Evolutionary conservation across 2,329 filamentous ascomycete species (phyloP).

Genomic region (Juglanconis juglandina): DNA sequence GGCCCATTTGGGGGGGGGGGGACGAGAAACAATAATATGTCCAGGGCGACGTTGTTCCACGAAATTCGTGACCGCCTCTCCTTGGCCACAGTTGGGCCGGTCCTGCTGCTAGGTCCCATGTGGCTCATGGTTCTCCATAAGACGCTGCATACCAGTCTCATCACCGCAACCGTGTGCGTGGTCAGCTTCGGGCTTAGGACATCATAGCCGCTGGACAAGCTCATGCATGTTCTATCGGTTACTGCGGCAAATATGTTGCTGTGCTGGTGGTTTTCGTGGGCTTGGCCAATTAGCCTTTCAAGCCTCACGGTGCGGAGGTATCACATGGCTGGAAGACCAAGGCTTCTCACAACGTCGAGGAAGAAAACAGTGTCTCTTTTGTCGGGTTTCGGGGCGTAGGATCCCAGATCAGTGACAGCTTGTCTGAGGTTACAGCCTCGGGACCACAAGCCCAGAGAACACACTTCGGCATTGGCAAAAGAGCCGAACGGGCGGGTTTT

Average conservation of each 20-base stretch:
- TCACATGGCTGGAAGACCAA: no score
- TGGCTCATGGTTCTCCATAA: slow-evolving; percentile 5
- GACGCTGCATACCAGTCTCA: background rate
- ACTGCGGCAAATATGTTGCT: background rate
- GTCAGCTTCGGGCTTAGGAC: background rate
- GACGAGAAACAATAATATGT: no score
- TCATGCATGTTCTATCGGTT: background rate
- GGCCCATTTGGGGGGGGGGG: no score
- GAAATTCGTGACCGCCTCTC: background rate
- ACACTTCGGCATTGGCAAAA: no score
- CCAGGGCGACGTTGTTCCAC: background rate
- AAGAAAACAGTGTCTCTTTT: no score
- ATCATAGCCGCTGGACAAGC: background rate
- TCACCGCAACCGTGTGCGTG: slow-evolving; percentile 3
- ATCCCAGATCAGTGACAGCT: no score
- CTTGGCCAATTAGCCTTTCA: background rate
- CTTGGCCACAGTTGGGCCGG: background rate
- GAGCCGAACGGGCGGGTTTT: no score
- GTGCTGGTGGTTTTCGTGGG: slow-evolving; percentile 8
- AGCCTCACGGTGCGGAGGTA: no score
- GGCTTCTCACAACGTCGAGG: no score
- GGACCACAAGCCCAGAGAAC: no score
- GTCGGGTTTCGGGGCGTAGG: no score
- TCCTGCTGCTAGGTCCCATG: background rate
- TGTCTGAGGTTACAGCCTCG: no score